phyloP scores from a whole-genome alignment of 345 rosid species.

The Camelina laxa region DNA sequence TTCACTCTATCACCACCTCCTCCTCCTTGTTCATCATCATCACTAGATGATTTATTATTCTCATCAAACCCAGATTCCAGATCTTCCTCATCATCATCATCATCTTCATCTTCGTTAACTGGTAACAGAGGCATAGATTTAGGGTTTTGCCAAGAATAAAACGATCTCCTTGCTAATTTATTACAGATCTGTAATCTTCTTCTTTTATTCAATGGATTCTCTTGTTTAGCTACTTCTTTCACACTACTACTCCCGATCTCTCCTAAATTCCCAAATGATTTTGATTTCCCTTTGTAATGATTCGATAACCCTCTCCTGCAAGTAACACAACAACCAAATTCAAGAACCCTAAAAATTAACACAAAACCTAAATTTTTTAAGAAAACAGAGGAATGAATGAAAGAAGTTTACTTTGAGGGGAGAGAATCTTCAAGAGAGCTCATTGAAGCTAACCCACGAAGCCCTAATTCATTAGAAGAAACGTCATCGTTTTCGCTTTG shows the following conservation, averaged over 20 bases:
- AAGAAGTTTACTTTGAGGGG: conserved; percentile 52
- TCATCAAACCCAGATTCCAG: conserved; percentile 37
- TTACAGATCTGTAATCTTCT: conserved; percentile 65
- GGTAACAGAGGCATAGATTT: conserved; percentile 86
- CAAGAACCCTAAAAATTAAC: conserved; percentile 23
- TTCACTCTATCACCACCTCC: not conserved
- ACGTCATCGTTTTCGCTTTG: conserved; percentile 35
- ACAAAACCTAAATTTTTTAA: no score
- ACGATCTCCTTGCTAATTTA: conserved; percentile 55
- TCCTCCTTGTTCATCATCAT: conserved; percentile 6
- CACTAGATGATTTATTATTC: conserved; percentile 39
- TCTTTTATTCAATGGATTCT: conserved; percentile 82
- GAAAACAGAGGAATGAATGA: not conserved
- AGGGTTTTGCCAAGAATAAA: conserved; percentile 68
- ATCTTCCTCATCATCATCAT: conserved; percentile 34
- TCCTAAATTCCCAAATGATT: conserved; percentile 71
- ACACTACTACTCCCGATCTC: conserved; percentile 52
- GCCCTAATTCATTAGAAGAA: conserved; percentile 37
- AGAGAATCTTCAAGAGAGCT: conserved; percentile 69
- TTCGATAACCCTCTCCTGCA: conserved; percentile 82
- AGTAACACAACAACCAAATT: not conserved
- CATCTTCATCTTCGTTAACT: conserved; percentile 51
- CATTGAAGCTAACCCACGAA: conserved; percentile 46
- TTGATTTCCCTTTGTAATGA: conserved; percentile 83
- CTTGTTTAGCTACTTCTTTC: conserved; percentile 72